Base-by-base conservation (phyloP, 2,329 filamentous ascomycete genomes). In the Exophiala bonariae region DNA sequence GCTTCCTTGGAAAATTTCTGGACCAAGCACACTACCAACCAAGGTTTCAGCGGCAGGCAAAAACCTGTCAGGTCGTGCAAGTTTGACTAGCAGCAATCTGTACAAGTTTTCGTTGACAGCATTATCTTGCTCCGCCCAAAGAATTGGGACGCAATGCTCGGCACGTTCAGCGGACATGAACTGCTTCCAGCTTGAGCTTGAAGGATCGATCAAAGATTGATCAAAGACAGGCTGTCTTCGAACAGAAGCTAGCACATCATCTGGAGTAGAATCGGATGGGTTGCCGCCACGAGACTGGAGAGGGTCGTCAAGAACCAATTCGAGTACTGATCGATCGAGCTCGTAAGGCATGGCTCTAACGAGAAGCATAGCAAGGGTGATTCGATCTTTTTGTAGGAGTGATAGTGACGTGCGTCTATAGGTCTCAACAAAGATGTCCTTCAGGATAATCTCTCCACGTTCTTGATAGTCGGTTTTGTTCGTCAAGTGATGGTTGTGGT, bases 321-420 rank as follows among this genome's bases (percentile, higher is more conserved):
- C 95, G 56, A 99, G 86, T 51, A 96, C 76, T 10, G 78, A 77
- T 75, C 91, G 93, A 66, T 99, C 89, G 87, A 97, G 96, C 60
- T 88, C 82, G 73, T 92, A 96, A 0, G 93, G 93, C n/a, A 92
- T 87, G 4, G 92, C 93, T 69, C 97, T 93, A 5, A 91, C 90
- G 35, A 99, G 83, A 41, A 99, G 82, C 80, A 99, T 92, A 22
- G 91, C 95, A 38, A 99, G 80, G 0, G 92, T 96, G 57, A 99
- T 86, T 37, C 89, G 85, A 63, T 99, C 93, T 66, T 91, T 96
- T 64, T 99, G 93, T 51, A 97, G 78, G 42, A 99, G 73, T 45
- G 92, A 89, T 11, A 96, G 78, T 4, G 91, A 92, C n/a, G 95
- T 99, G 55, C 93, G 85, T 66, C 91, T 88, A 70, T 93, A 97